Percentiles rank a stretch among this genome's conserved stretches.
phyloP scores from a whole-genome alignment of 306 rosid species.

The Fagus sylvatica region DNA sequence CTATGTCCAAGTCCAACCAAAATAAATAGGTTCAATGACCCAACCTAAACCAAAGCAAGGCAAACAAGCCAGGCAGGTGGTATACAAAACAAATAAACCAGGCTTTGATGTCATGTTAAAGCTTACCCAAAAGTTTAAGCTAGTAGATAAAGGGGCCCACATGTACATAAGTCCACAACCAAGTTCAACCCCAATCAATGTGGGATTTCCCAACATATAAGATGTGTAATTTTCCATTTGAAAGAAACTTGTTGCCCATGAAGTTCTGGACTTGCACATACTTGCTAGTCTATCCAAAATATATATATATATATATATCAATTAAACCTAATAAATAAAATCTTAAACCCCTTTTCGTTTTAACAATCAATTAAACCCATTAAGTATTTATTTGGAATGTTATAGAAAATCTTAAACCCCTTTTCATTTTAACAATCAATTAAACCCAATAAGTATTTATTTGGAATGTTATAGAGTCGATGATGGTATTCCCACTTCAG shows the following conservation, averaged over 20 bases:
- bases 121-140: not conserved
- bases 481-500: no score
- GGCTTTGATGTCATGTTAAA: not conserved
- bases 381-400: no score
- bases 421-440: no score
- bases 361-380: no score
- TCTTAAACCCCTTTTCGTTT: no score
- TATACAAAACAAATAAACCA: not conserved
- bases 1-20: not conserved
- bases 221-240: not conserved
- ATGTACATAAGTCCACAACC: not conserved
- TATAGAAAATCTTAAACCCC: no score
- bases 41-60: not conserved
- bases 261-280: not conserved
- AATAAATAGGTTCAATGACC: not conserved
- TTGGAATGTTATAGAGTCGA: no score
- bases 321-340: no score
- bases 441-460: no score
- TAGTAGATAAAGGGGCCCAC: not conserved
- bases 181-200: not conserved
- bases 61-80: not conserved
- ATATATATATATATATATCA: no score
- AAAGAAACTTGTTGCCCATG: not conserved
- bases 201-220: not conserved
- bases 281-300: no score